Evolutionary conservation across 139 green algal species (phyloP).

Genomic region (Astrephomene gubernaculifera): DNA sequence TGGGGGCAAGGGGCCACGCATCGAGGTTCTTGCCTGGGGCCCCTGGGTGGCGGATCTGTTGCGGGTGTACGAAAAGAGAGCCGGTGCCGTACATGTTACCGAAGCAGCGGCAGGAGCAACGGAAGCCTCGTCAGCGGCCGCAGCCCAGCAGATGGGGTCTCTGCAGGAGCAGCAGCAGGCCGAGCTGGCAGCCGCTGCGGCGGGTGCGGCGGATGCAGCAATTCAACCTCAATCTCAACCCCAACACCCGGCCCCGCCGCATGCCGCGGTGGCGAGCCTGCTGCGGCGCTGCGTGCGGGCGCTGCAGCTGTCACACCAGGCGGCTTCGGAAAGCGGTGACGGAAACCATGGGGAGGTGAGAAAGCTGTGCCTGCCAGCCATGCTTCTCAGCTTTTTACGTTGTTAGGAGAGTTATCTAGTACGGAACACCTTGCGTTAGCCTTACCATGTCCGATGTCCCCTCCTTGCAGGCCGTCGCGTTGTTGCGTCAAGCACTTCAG

Average conservation of each 20-base stretch:
- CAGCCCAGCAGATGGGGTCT: not conserved
- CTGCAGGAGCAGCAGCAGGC: not conserved
- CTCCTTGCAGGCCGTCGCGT: not conserved
- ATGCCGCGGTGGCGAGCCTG: not conserved
- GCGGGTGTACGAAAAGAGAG: not conserved
- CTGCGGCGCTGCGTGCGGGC: conserved; percentile 29
- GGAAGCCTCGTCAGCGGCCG: not conserved
- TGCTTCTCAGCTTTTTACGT: no score
- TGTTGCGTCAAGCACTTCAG: not conserved
- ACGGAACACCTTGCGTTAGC: no score
- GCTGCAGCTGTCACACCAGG: conserved; percentile 17
- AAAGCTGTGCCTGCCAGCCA: no score
- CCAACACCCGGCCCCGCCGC: not conserved
- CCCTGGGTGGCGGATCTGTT: conserved; percentile 10
- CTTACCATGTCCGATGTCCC: no score
- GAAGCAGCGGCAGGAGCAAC: not conserved
- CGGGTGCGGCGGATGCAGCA: not conserved
- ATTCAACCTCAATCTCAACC: not conserved
- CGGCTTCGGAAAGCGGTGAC: not conserved
- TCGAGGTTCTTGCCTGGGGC: conserved; percentile 33
- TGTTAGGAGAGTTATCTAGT: no score
- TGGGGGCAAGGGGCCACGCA: not conserved
- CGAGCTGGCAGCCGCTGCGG: not conserved
- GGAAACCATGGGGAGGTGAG: not conserved
- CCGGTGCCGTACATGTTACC: no score